Conservation (phyloP, 768 basidiomycete species). For the Podaxis mareebaensis region DNA sequence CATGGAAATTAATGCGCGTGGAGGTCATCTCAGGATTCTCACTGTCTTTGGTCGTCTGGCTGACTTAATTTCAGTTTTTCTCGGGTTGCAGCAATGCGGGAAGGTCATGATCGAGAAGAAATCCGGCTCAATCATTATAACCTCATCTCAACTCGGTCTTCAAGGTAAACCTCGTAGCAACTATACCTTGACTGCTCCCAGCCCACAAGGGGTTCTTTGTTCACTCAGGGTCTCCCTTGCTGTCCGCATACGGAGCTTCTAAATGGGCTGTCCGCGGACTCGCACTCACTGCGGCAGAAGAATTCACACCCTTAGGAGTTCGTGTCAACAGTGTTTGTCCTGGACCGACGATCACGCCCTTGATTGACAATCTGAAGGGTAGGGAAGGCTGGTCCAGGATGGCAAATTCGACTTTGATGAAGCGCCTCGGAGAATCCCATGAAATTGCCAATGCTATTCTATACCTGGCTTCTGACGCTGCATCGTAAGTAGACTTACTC, state of each 20-base stretch:
- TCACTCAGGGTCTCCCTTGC: slow-evolving; percentile 17
- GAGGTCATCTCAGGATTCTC: slow-evolving; percentile 1
- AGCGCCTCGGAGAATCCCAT: slow-evolving; percentile 16
- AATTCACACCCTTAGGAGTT: slow-evolving; percentile 19
- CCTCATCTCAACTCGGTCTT: slow-evolving; percentile 23
- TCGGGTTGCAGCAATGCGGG: slow-evolving; percentile 13
- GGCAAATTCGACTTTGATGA: slow-evolving; percentile 17
- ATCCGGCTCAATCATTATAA: slow-evolving; percentile 21
- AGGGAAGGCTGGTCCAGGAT: slow-evolving; percentile 15
- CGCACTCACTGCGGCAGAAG: slow-evolving; percentile 21
- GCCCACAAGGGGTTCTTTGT: not conserved
- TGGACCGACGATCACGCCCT: slow-evolving; percentile 19
- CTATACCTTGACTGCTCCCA: not conserved
- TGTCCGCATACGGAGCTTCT: slow-evolving; percentile 21
- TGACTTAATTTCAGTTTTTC: slow-evolving; percentile 1
- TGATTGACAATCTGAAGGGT: slow-evolving; percentile 18
- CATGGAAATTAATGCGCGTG: slow-evolving; percentile 18
- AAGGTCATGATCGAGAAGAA: slow-evolving; percentile 8
- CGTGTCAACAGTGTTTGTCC: slow-evolving; percentile 22
- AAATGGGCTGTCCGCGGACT: slow-evolving; percentile 22
- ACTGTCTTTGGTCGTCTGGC: not conserved
- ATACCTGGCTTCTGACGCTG: slow-evolving; percentile 18
- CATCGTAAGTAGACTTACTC: slow-evolving; percentile 9
- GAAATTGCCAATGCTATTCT: slow-evolving; percentile 23
- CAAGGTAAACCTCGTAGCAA: slow-evolving; percentile 14